Evolutionary conservation across 164 flowering plant species (phyloP).

Genomic region (Pachysandra terminalis): DNA sequence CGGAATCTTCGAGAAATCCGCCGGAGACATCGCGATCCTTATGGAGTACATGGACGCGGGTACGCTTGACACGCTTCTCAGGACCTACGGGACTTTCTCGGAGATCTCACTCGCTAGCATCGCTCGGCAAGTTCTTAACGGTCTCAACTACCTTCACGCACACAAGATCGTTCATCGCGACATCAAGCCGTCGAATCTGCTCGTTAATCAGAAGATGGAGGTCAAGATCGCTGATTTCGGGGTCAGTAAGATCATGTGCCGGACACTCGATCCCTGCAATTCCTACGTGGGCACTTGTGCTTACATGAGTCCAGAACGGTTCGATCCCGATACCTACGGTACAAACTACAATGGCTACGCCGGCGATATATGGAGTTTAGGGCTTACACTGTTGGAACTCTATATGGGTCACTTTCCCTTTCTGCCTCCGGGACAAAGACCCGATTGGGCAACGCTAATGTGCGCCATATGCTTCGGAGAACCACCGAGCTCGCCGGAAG

Average conservation of each 20-base stretch:
- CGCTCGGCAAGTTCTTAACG: constrained; percentile 53
- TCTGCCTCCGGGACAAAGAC: constrained; percentile 54
- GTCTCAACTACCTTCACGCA: constrained; percentile 57
- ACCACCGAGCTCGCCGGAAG: constrained; percentile 52
- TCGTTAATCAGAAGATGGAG: constrained; percentile 42
- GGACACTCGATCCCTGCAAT: constrained; percentile 60
- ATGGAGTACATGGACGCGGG: constrained; percentile 80
- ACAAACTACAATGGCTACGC: constrained; percentile 59
- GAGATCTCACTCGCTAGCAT: constrained; percentile 41
- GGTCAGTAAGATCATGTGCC: constrained; percentile 66
- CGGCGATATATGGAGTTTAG: constrained; percentile 79
- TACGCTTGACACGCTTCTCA: constrained; percentile 37
- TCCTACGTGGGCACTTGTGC: constrained; percentile 86
- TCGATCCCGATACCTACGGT: constrained; percentile 71
- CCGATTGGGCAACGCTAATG: constrained; percentile 87
- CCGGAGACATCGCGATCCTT: constrained; percentile 49
- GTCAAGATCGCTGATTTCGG: constrained; percentile 87
- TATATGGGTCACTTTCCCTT: constrained; percentile 75
- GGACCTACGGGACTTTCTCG: constrained; percentile 27
- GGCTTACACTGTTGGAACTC: constrained; percentile 64
- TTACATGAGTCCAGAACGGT: constrained; percentile 87
- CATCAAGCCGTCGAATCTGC: constrained; percentile 68
- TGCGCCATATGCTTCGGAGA: constrained; percentile 83
- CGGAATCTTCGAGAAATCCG: constrained; percentile 35
- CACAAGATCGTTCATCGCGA: constrained; percentile 77